Conservation (phyloP, 441 rosid species). For the Pelargonium citronellum region DNA sequence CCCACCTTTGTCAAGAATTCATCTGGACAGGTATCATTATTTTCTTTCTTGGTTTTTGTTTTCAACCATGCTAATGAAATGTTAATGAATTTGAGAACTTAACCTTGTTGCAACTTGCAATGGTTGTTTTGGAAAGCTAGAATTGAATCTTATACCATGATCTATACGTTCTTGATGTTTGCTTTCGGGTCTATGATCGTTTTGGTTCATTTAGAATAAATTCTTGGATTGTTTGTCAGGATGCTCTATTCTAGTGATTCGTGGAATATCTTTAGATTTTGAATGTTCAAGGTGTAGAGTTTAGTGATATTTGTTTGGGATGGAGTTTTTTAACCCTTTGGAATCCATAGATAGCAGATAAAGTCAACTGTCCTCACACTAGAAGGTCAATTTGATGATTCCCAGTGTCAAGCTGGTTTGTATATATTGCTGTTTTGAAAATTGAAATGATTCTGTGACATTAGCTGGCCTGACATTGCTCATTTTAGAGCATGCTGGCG, state of each 20-base stretch:
- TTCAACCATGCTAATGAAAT: not conserved
- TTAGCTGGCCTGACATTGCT: not conserved
- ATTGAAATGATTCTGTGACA: not conserved
- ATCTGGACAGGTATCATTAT: not conserved
- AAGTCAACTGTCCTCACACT: not conserved
- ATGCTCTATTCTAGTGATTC: not conserved
- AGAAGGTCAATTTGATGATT: too few species aligned
- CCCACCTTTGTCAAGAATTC: conserved; percentile 3
- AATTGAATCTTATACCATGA: not conserved
- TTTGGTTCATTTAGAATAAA: too few species aligned
- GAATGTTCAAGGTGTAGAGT: not conserved
- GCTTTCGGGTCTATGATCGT: not conserved
- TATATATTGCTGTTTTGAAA: not conserved
- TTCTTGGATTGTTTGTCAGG: too few species aligned
- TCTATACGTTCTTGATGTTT: not conserved
- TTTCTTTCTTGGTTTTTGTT: not conserved
- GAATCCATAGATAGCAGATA: not conserved
- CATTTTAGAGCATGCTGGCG: not conserved
- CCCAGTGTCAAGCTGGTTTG: not conserved
- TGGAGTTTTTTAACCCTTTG: not conserved
- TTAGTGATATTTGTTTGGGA: not conserved
- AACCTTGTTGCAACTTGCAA: not conserved
- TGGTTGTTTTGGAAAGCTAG: not conserved
- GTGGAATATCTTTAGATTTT: not conserved
- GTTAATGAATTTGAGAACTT: not conserved